Base-by-base conservation (phyloP, 345 rosid genomes). In the Turritis glabra region DNA sequence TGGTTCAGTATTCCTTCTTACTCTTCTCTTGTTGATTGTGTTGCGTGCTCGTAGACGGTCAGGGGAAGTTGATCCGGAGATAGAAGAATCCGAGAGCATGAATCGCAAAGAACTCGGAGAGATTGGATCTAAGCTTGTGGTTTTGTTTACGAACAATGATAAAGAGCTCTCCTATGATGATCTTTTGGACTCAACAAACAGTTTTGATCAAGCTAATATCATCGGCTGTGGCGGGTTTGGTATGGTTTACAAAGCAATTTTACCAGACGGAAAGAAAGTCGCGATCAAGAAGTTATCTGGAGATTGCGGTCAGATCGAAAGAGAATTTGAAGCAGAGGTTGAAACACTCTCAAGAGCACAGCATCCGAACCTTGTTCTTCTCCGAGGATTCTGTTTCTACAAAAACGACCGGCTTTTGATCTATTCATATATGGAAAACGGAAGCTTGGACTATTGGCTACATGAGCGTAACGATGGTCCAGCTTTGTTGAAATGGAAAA, bases 161-260 rank as follows among this genome's bases (percentile, higher is more conserved):
- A 84, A 70, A 62, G 87, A 87, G 61, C 85, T 93, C 55, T 82
- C 86, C 12, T 72, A 84, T 29, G 89, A 85, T 38, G 97, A 92
- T 73, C 85, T 92, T 70, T 14, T 82, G 73, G 80, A 76, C 65
- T 88, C 97, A 8, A 90, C 97, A 29, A 73, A 86, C 79, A 77
- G 86, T 72, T 92, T 92, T 29, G 88, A 92, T 33, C 92, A 90
- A 77, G 85, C 86, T 33, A 90, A 90, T 78, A 92, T 92, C 56
- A 81, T 92, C 3, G 97, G 97, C 12, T 92, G 97, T 37, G 94
- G 97, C 3, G 97, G 97, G 43, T 92, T 92, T 30, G 97, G 97
- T 64, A 79, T 92, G 71, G 97, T 92, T 66, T 92, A 90, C 79
- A 90, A 69, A 77, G 96, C 94, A 37, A 77, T 71, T 23, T 86